Base-by-base conservation (phyloP, 805 yeast genomes). In the Candida ulmi region DNA sequence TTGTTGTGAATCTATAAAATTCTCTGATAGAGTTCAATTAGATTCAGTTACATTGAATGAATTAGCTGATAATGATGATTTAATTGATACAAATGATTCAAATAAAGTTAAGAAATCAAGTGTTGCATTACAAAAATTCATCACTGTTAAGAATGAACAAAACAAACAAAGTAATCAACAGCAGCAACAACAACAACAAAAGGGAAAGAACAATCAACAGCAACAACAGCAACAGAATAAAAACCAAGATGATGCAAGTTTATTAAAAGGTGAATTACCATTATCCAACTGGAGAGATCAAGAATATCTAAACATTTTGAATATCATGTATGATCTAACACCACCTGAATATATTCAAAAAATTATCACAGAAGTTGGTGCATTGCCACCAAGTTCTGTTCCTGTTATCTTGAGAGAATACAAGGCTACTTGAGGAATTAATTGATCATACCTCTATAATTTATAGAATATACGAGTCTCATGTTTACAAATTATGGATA, bases 11-110 rank as follows among this genome's bases (percentile, higher is more conserved):
- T 80, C 91, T 38, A 77, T 93, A 62, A 93, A 93, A 64, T 93
- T 93, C 57, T 80, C 95, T 21, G 98, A 93, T 60, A 80, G 93
- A 51, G 97, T 93, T 9, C 98, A 91, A 65, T 74, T 93, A 43
- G 99, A 93, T 60, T 81, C 95, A n/a, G 95, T 93, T 19, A 87
- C 98, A 1, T 77, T 80, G 47, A 93, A 93, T 62, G 99, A 93
- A 62, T 71, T 93, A 42, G 91, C 88, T 11, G 95, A 85, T 58
- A 72, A 80, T 17, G 83, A 83, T 40, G 90, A 81, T 58, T 67
- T 85, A 47, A 65, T 79, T n/a, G 68, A 67, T 35, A 66, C 74
- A 24, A 61, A 60, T 44, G 39, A 32, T 19, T 60, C 71, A 25
- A 75, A 74, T 54, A 74, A 72, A 30, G 74, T 80, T 17, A 77